Conservation (phyloP, 176 grass and related monocot genomes). For the Alloteropsis semialata region DNA sequence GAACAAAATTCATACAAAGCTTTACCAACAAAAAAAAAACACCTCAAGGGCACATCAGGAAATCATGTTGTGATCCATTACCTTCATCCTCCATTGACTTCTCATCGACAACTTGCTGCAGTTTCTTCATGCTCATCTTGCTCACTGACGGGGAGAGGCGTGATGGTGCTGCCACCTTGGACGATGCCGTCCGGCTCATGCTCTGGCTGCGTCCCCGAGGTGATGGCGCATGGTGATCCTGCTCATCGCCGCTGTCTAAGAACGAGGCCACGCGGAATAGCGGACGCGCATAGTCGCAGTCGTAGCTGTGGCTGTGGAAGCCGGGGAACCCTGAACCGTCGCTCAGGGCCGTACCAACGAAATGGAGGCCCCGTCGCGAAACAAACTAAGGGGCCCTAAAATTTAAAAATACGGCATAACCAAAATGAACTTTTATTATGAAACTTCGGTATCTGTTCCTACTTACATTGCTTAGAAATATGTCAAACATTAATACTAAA, state of each 20-base stretch:
- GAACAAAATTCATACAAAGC: constrained; percentile 17
- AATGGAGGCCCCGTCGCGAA: too few species aligned
- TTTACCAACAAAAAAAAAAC: constrained; percentile 6
- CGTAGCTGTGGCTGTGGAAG: constrained; percentile 27
- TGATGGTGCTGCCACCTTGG: constrained; percentile 25
- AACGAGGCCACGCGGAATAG: constrained; percentile 45
- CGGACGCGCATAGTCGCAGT: constrained; percentile 10
- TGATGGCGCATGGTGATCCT: background rate
- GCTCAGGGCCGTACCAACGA: too few species aligned
- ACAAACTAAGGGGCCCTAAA: too few species aligned
- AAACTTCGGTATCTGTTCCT: too few species aligned
- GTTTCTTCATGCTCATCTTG: constrained; percentile 55
- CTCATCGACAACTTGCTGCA: constrained; percentile 17
- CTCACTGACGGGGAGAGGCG: constrained; percentile 29
- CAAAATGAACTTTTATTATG: too few species aligned
- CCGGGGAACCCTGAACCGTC: constrained; percentile 39
- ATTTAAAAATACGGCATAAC: too few species aligned
- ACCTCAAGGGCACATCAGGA: background rate
- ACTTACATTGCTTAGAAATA: too few species aligned
- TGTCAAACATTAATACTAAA: too few species aligned
- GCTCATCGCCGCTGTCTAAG: constrained; percentile 43
- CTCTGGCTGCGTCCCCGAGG: background rate
- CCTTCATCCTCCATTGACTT: constrained; percentile 41
- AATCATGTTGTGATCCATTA: background rate
- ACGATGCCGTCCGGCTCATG: background rate